phyloP scores from a whole-genome alignment of 352 stramenopile genomes.

The Blastocystis sp. region DNA sequence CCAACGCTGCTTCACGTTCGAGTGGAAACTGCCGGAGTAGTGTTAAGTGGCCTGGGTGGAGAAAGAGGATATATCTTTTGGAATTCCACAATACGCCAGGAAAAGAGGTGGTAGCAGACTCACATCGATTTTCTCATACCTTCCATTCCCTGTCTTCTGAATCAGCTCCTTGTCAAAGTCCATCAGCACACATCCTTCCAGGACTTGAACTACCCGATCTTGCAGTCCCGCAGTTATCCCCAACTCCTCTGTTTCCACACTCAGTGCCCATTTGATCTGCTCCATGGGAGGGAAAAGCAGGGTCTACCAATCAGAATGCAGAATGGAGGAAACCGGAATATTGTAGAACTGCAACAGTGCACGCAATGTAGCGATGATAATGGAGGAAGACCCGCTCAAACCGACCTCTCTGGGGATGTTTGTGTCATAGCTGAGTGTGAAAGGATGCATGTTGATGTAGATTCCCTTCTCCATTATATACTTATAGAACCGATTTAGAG shows the following conservation, averaged over 20 bases:
- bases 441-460: conserved; percentile 64
- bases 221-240: conserved; percentile 69
- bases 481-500: conserved; percentile 67
- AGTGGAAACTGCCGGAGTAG: conserved; percentile 66
- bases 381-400: conserved; percentile 67
- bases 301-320: neutral
- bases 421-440: conserved; percentile 66
- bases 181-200: conserved; percentile 68
- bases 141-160: conserved; percentile 60
- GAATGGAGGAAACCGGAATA: conserved; percentile 50
- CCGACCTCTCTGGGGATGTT: conserved; percentile 68
- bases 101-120: conserved; percentile 63
- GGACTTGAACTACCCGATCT: conserved; percentile 68
- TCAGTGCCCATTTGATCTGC: conserved; percentile 66
- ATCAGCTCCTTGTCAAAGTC: conserved; percentile 66
- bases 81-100: conserved; percentile 63
- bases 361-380: conserved; percentile 66
- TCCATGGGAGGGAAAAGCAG: conserved; percentile 53
- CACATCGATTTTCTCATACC: conserved; percentile 60
- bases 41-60: neutral
- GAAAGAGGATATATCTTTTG: conserved; percentile 64
- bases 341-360: conserved; percentile 66
- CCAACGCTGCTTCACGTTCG: conserved; percentile 67
- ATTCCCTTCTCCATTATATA: conserved; percentile 62
- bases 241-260: conserved; percentile 68